Evolutionary conservation across 257 asterid genomes (phyloP).

Genomic region (Solanum medicagineum): DNA sequence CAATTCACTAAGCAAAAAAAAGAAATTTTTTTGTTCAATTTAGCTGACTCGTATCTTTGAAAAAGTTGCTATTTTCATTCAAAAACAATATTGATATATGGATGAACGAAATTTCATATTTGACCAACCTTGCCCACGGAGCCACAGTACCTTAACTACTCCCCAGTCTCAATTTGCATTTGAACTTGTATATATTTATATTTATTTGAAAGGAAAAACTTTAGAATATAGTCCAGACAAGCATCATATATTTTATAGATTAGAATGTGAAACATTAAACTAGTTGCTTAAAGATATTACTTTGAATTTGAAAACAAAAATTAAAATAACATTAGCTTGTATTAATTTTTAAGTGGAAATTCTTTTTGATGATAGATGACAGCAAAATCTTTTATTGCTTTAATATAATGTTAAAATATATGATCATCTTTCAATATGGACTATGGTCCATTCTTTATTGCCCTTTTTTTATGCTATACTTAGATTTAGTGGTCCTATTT

Average conservation of each 20-base stretch:
- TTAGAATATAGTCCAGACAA: neutral
- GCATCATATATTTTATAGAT: neutral
- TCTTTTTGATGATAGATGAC: too few species aligned
- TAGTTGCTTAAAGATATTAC: too few species aligned
- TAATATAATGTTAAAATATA: too few species aligned
- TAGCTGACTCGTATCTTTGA: neutral
- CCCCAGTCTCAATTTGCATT: neutral
- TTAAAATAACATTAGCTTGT: too few species aligned
- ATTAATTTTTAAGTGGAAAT: too few species aligned
- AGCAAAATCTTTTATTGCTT: too few species aligned
- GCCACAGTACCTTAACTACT: neutral
- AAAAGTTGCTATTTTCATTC: too few species aligned
- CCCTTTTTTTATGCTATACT: neutral
- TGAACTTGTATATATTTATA: neutral
- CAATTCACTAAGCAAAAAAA: neutral
- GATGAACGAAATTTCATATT: neutral
- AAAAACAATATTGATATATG: too few species aligned
- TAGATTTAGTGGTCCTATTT: neutral
- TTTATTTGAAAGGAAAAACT: neutral
- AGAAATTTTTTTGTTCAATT: neutral
- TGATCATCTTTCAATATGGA: too few species aligned
- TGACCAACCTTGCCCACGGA: neutral
- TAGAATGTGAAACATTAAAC: too few species aligned
- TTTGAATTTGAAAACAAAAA: too few species aligned
- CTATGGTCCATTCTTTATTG: neutral